phyloP scores from a whole-genome alignment of 768 basidiomycete genomes.

The Lenzites betulinus region DNA sequence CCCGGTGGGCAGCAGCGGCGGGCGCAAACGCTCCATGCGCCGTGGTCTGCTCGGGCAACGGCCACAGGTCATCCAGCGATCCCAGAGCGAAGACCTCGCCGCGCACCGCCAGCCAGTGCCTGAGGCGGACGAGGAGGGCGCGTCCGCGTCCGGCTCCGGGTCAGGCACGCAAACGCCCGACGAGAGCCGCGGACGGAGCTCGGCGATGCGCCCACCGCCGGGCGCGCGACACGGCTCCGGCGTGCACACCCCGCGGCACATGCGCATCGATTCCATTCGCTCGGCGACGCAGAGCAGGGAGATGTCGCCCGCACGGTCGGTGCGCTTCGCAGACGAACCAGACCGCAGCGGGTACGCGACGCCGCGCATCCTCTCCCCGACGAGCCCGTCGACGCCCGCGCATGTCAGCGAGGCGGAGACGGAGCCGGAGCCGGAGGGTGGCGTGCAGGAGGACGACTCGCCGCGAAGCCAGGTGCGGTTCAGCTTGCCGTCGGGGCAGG shows the following conservation, averaged over 20 bases:
- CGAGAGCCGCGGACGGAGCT: slow-evolving; percentile 26
- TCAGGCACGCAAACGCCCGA: slow-evolving; percentile 20
- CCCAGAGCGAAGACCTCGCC: slow-evolving; percentile 14
- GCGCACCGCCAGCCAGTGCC: neutral
- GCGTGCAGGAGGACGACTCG: slow-evolving; percentile 24
- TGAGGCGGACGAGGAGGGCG: slow-evolving; percentile 7
- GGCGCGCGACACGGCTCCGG: slow-evolving; percentile 13
- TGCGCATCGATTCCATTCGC: slow-evolving; percentile 35
- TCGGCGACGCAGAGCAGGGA: slow-evolving; percentile 35
- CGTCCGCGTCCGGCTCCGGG: neutral
- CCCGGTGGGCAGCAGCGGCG: slow-evolving; percentile 2
- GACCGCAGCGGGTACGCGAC: slow-evolving; percentile 20
- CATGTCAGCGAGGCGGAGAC: slow-evolving; percentile 23
- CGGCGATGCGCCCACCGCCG: slow-evolving; percentile 4
- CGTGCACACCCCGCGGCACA: slow-evolving; percentile 25
- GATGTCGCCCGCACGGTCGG: slow-evolving; percentile 48
- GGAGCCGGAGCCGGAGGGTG: slow-evolving; percentile 23
- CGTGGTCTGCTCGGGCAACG: slow-evolving; percentile 21
- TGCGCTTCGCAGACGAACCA: slow-evolving; percentile 46
- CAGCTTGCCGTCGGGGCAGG: slow-evolving; percentile 19
- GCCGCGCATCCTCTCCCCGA: slow-evolving; percentile 22
- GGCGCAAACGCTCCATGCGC: slow-evolving; percentile 21
- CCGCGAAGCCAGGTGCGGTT: slow-evolving; percentile 26
- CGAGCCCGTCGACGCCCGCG: slow-evolving; percentile 21
- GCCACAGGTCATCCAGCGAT: slow-evolving; percentile 13